A percentile compares a stretch with the other conserved stretches of the same genome.
Evolutionary conservation across 306 rosid species (phyloP).

Genomic region (Lathyrus oleraceus): DNA sequence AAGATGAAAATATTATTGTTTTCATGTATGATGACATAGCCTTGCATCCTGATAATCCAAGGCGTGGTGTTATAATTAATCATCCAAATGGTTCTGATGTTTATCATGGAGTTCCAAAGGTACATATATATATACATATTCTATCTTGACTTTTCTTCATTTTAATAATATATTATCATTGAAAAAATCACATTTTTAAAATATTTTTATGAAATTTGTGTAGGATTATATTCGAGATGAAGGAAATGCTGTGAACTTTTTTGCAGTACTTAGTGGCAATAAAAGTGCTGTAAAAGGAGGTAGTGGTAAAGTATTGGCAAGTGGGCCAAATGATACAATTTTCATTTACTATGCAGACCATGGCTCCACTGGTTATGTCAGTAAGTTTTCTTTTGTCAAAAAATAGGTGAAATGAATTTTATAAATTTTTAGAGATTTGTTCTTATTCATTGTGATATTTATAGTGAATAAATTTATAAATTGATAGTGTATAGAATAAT

Average conservation of each 20-base stretch:
- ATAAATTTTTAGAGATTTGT: too few relatives aligned
- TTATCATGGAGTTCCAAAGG: constrained; percentile 42
- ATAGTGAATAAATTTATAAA: too few relatives aligned
- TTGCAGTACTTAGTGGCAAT: constrained; percentile 62
- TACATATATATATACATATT: not conserved
- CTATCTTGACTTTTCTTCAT: not conserved
- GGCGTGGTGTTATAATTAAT: constrained; percentile 31
- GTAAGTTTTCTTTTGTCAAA: constrained; percentile 34
- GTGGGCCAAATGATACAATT: constrained; percentile 57
- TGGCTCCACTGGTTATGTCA: constrained; percentile 45
- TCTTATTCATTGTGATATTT: too few relatives aligned
- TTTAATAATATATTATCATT: too few relatives aligned
- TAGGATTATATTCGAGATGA: constrained; percentile 51
- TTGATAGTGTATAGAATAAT: too few relatives aligned
- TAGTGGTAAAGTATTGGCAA: constrained; percentile 64
- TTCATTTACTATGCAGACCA: constrained; percentile 69
- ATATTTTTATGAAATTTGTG: not conserved
- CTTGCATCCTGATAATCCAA: not conserved
- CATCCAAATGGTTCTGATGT: constrained; percentile 38
- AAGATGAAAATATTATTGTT: constrained; percentile 40
- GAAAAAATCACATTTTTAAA: too few relatives aligned
- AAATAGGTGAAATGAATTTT: too few relatives aligned
- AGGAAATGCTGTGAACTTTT: constrained; percentile 39
- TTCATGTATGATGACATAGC: constrained; percentile 46
- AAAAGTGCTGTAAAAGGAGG: constrained; percentile 57